Evolutionary conservation across 2,329 filamentous ascomycete species (phyloP).

Genomic region (Blastomyces percursus): DNA sequence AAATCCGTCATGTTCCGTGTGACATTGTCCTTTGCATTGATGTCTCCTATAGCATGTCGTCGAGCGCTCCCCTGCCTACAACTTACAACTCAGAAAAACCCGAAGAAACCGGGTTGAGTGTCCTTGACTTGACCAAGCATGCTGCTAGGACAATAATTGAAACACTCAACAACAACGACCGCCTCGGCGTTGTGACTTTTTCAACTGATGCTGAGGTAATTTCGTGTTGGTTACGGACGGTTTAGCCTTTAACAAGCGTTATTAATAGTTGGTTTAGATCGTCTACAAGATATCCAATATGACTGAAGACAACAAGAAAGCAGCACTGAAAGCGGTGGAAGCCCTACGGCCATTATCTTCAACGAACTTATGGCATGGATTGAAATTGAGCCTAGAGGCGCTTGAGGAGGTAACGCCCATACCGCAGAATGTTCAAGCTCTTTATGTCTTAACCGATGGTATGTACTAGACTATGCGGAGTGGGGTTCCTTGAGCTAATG

Average conservation of each 20-base stretch:
- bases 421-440: constrained; percentile 22
- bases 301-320: constrained; percentile 38
- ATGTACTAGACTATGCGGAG: not conserved
- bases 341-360: constrained; percentile 28
- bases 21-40: constrained; percentile 54
- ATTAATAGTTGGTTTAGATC: constrained; percentile 12
- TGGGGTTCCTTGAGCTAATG: not conserved
- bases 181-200: constrained; percentile 50
- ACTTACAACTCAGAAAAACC: constrained; percentile 18
- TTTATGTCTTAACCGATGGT: constrained; percentile 27
- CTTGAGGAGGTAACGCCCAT: constrained; percentile 29
- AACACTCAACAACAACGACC: constrained; percentile 44
- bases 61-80: constrained; percentile 38
- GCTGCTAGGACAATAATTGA: constrained; percentile 48
- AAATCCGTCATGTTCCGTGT: constrained; percentile 36
- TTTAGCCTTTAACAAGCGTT: not conserved
- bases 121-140: constrained; percentile 52
- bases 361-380: constrained; percentile 51
- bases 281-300: constrained; percentile 41
- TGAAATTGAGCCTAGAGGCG: constrained; percentile 41
- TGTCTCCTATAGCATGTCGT: constrained; percentile 48
- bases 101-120: constrained; percentile 42
- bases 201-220: constrained; percentile 28
- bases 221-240: not conserved
- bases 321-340: constrained; percentile 34